Percentiles rank a stretch among this genome's conserved stretches.
These are phyloP conservation scores for Fistulifera pelliculosa DNA, from an alignment of 108 stramenopile genomes.

Conservation along the genomic window DNA sequence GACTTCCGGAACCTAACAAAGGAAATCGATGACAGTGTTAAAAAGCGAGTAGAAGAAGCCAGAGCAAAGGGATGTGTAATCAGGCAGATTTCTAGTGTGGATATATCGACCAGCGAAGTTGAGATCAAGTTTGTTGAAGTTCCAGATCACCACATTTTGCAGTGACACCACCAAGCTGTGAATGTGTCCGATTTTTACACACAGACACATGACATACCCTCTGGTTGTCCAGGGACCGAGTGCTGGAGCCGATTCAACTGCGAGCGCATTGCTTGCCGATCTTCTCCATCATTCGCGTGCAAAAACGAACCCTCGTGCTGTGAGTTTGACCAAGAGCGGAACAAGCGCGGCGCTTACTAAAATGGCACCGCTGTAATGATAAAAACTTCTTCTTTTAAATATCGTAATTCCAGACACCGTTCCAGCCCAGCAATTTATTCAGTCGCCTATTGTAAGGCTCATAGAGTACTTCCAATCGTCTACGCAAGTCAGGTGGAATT, in stretches of 20 bases:
- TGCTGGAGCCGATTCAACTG: conserved; percentile 65
- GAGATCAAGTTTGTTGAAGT: conserved; percentile 52
- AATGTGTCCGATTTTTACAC: conserved; percentile 64
- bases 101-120: conserved; percentile 34
- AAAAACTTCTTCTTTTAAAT: not conserved
- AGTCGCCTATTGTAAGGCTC: conserved; percentile 26
- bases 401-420: conserved; percentile 11
- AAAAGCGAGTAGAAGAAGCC: conserved; percentile 35
- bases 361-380: too few relatives aligned
- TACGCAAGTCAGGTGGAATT: conserved; percentile 5
- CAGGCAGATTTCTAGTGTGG: conserved; percentile 51
- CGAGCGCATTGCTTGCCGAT: conserved; percentile 66
- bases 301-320: conserved; percentile 33
- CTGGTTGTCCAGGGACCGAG: conserved; percentile 64
- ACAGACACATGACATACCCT: conserved; percentile 48
- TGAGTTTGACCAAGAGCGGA: conserved; percentile 20
- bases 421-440: conserved; percentile 19
- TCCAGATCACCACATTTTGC: conserved; percentile 55
- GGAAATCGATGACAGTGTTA: conserved; percentile 28
- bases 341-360: too few relatives aligned
- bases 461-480: conserved; percentile 9
- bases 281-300: conserved; percentile 33
- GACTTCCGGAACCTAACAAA: not conserved
- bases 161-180: conserved; percentile 51
- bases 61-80: conserved; percentile 45